These are phyloP conservation scores for Chaetomium cochliodes DNA, from an alignment of 495 filamentous ascomycete species.

Conservation along the genomic window DNA sequence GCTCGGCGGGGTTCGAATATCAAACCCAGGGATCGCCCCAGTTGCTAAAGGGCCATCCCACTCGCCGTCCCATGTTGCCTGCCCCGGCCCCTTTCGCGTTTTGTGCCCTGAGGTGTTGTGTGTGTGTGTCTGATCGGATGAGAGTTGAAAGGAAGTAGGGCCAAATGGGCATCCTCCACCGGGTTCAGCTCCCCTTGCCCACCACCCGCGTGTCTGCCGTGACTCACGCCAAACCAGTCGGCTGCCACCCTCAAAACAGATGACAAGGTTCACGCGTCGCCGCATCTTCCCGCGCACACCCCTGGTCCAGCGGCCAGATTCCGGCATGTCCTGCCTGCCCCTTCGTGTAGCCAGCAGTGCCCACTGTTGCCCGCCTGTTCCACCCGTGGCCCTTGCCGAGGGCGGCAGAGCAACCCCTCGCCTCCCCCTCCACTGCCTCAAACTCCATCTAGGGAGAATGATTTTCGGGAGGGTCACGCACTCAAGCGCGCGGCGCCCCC, in stretches of 20 bases:
- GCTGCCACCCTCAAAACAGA: constrained; percentile 1
- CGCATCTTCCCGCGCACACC: neutral
- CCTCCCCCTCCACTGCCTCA: neutral
- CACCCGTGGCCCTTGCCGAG: neutral
- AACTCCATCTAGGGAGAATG: neutral
- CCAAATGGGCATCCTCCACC: neutral
- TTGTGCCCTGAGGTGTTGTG: neutral
- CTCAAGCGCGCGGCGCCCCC: constrained; percentile 42
- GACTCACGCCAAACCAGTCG: constrained; percentile 3
- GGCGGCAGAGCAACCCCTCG: neutral
- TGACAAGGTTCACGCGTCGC: neutral
- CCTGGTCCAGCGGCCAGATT: neutral
- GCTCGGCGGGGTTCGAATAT: neutral
- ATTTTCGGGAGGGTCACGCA: constrained; percentile 3
- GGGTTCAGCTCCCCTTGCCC: neutral
- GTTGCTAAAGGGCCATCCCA: neutral
- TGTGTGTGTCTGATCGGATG: neutral
- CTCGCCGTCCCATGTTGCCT: neutral
- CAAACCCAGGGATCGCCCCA: neutral
- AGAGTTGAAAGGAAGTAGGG: neutral
- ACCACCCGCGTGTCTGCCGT: neutral
- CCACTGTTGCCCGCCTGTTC: neutral
- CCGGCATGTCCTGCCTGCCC: neutral
- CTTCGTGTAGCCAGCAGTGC: too few relatives aligned
- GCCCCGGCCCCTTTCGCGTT: neutral